Conservation (phyloP, 1,284 basidiomycete species). For the Rhodotorula sp. region DNA sequence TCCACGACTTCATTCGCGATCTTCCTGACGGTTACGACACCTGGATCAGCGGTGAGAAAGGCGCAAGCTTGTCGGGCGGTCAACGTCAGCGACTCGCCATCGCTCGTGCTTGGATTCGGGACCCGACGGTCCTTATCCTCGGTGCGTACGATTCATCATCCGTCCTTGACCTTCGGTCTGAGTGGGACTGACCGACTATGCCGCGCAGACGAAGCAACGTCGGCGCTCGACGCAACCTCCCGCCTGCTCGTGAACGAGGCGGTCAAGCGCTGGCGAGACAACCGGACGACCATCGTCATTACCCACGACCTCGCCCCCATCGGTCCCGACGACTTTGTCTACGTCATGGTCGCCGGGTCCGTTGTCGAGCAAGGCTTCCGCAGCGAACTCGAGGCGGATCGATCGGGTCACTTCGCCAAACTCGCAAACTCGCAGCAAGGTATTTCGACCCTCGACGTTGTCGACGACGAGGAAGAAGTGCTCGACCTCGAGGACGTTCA, state of each 20-base stretch:
- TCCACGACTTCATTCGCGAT: slow-evolving; percentile 81
- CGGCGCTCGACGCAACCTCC: slow-evolving; percentile 85
- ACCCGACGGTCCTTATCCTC: slow-evolving; percentile 86
- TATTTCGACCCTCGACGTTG: slow-evolving; percentile 45
- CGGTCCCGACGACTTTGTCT: slow-evolving; percentile 74
- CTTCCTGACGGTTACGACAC: slow-evolving; percentile 89
- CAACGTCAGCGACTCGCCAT: slow-evolving; percentile 91
- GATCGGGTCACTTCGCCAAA: slow-evolving; percentile 49
- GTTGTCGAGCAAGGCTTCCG: slow-evolving; percentile 90
- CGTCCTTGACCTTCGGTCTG: slow-evolving; percentile 3
- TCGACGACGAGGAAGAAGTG: slow-evolving; percentile 40
- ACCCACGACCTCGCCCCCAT: slow-evolving; percentile 93
- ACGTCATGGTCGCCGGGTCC: slow-evolving; percentile 76
- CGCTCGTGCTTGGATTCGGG: slow-evolving; percentile 78
- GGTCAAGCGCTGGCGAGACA: slow-evolving; percentile 73
- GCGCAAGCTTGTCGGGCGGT: slow-evolving; percentile 80
- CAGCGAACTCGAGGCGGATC: slow-evolving; percentile 61
- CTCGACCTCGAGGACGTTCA: not conserved
- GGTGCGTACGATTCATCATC: slow-evolving; percentile 57
- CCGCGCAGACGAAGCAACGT: slow-evolving; percentile 84
- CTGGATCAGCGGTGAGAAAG: slow-evolving; percentile 63
- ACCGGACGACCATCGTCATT: slow-evolving; percentile 91
- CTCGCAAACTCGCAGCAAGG: slow-evolving; percentile 55
- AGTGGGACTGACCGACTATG: not conserved
- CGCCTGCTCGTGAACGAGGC: slow-evolving; percentile 85